Base-by-base conservation (phyloP, 2,329 filamentous ascomycete genomes). In the Lachnellula arida region DNA sequence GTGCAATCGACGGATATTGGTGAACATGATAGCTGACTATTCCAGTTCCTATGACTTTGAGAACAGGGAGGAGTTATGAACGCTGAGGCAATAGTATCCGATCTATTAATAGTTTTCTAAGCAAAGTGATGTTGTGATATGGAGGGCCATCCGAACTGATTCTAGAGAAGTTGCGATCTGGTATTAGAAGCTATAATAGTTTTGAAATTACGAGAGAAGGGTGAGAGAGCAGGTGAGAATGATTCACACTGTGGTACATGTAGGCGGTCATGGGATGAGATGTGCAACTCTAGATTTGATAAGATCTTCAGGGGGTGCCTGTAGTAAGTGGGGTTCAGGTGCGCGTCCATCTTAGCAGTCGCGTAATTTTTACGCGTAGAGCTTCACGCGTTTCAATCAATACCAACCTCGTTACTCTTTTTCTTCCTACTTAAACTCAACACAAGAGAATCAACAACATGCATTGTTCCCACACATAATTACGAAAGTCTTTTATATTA, bases 1-100 rank as follows among this genome's bases (percentile, higher is more conserved):
- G 51, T 68, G 62, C 17, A 65, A 52, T 11, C 57, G 64, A 28
- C 63, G 63, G 32, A 70, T 53, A 25, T 60, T 51, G 17, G 49
- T 59, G 11, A 62, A 62, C 37, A 48, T 39, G 64, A 67, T 67
- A 14, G n/a, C 23, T 43, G 14, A 43, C 9, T 32, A 11, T 32
- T 32, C 28, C 9, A 32, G 28, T 32, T 11, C 28, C 8, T 11
- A 32, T 8, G 25, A 28, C 25, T 28, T 6, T 8, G 2, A 28
- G 7, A 28, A 1, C 8, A 28, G 25, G 25, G 7, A 28, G 1
- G 7, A 8, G 9, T 11, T 11, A 11, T 32, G 28, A 32, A 32
- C 1, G 28, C 9, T 4, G 28, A 32, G 28, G 28, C 2, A 32
- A 32, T 32, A 32, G 28, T 32, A 32, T 32, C 28, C 28, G 28